Conservation (phyloP, 345 rosid genomes). For the Durio zibethinus region DNA sequence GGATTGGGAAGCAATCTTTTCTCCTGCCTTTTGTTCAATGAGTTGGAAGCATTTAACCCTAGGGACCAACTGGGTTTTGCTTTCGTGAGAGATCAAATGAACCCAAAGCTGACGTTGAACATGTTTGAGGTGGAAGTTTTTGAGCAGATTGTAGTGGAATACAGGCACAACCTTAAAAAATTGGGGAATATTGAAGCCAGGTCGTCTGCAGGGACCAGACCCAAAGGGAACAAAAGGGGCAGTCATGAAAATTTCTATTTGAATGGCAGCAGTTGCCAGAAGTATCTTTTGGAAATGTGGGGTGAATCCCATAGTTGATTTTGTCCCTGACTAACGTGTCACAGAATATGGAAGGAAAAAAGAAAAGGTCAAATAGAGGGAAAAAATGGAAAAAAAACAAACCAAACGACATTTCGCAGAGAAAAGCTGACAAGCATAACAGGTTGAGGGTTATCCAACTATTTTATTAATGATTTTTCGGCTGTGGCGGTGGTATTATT, state of each 20-base stretch:
- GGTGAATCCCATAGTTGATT: slow-evolving; percentile 39
- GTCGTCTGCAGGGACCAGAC: neutral
- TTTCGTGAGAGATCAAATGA: slow-evolving; percentile 59
- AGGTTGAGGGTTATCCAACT: neutral
- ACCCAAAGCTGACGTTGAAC: slow-evolving; percentile 55
- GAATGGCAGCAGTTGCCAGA: slow-evolving; percentile 50
- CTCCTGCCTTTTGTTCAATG: slow-evolving; percentile 82
- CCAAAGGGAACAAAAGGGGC: slow-evolving; percentile 22
- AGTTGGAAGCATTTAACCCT: slow-evolving; percentile 75
- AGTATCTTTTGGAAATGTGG: slow-evolving; percentile 59
- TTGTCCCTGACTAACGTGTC: neutral
- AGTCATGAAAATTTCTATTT: slow-evolving; percentile 19
- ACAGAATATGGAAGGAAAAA: neutral
- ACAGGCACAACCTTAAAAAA: slow-evolving; percentile 58
- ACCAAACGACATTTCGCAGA: slow-evolving; percentile 1
- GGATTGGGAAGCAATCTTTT: slow-evolving; percentile 56
- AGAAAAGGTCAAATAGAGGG: neutral
- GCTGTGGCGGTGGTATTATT: neutral
- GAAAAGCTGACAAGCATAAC: neutral
- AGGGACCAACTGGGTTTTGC: slow-evolving; percentile 85
- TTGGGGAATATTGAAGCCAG: slow-evolving; percentile 7
- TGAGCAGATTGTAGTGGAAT: slow-evolving; percentile 61
- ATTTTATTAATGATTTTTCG: neutral
- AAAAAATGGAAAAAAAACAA: neutral
- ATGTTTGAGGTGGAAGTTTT: slow-evolving; percentile 82